Base-by-base conservation (phyloP, 139 green algal genomes). In the Chlamydomonas applanata region DNA sequence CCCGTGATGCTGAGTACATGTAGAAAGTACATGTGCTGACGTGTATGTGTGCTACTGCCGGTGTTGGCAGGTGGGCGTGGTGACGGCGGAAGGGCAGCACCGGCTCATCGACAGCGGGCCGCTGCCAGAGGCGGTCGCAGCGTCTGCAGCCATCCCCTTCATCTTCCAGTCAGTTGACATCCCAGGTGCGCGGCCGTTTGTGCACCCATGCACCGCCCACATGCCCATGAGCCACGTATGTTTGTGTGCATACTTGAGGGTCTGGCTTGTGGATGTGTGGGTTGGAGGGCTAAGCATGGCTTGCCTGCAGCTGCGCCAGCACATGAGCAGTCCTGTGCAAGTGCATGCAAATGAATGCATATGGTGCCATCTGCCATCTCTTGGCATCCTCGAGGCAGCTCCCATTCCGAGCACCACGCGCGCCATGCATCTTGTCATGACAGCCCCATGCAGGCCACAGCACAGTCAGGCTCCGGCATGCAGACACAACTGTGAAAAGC, bases 111-210 rank as follows among this genome's bases (percentile, higher is more conserved):
- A 96, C 77, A 85, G 73, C 32, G 93, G 93, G 36, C 77, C 85
- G 24, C 83, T 97, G 53, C 87, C 93, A 16, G 89, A 94, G 68
- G 90, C 93, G 2, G 91, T 97, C 24, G 92, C 84, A 46, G 93
- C 93, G 2, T 95, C 89, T 2, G 93, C 90, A 1, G 93, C 93
- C 49, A 95, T 97, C 60, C 93, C 93, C 9, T 79, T 93, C 25
- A 60, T 97, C 0, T 97, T 97, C 63, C 35, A 80, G 4, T 69
- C 77, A 13, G 87, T 97, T 22, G 52, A 85, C 16, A 85, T 97
- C 33, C 90, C 91, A 65, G 89, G 89, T 89, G 72, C 40, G 71
- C 20, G 40, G 3, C 27, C 3, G 36, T 24, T 4, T 67, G 16
- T 17, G 29, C 45, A 4, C 7, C 20, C n/a, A 27, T 56, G n/a